Evolutionary conservation across 495 filamentous ascomycete genomes (phyloP).

Genomic region (Hypoxylon intermedium): DNA sequence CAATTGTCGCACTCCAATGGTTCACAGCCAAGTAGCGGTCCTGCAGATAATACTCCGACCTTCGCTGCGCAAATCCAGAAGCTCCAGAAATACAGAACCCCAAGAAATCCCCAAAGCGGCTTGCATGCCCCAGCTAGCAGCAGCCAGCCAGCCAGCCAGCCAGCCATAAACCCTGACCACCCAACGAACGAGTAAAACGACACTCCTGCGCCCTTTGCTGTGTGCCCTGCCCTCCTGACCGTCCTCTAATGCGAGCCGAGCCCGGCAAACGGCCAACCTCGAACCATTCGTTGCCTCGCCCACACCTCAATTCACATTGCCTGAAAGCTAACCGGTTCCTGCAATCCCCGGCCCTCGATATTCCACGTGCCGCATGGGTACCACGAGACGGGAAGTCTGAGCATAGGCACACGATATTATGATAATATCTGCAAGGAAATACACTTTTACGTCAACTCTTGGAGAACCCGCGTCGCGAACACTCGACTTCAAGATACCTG

Average conservation of each 20-base stretch:
- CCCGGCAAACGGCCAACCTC: conserved; percentile 30
- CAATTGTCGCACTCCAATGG: conserved; percentile 34
- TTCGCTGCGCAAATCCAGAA: conserved; percentile 41
- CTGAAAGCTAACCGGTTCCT: conserved; percentile 34
- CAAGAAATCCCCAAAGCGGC: conserved; percentile 1
- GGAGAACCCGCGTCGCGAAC: conserved; percentile 13
- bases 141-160: too few relatives aligned
- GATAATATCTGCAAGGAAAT: conserved; percentile 30
- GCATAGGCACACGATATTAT: conserved; percentile 27
- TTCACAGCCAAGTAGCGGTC: conserved; percentile 33
- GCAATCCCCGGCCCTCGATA: conserved; percentile 28
- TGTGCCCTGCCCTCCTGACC: conserved; percentile 32
- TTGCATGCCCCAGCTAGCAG: too few relatives aligned
- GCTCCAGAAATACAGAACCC: conserved; percentile 24
- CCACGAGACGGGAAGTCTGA: conserved; percentile 14
- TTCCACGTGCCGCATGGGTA: conserved; percentile 37
- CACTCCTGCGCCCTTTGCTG: conserved; percentile 6
- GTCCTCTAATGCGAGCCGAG: conserved; percentile 37
- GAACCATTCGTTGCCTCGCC: conserved; percentile 35
- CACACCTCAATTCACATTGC: conserved; percentile 32
- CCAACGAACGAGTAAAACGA: too few relatives aligned
- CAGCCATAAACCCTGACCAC: neutral
- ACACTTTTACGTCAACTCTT: conserved; percentile 15
- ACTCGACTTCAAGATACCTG: conserved; percentile 5
- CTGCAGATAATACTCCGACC: conserved; percentile 45